Evolutionary conservation across 495 filamentous ascomycete species (phyloP).

Genomic region (Aspergillus biplanus): DNA sequence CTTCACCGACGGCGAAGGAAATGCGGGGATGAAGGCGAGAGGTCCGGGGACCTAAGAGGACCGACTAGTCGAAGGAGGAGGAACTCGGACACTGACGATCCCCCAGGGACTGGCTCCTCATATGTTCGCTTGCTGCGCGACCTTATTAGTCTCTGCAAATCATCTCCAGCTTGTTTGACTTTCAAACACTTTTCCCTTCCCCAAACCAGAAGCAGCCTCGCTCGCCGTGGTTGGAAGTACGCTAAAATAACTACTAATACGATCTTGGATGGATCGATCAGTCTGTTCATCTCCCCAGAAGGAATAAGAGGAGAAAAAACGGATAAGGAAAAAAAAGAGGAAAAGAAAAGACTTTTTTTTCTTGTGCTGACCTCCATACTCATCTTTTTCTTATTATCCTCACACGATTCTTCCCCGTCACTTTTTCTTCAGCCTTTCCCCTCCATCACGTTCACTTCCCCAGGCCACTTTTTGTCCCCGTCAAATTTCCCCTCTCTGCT

Average conservation of each 20-base stretch:
- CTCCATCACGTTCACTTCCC: not conserved
- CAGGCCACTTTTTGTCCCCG: not conserved
- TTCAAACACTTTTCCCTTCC: not conserved
- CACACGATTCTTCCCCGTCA: not conserved
- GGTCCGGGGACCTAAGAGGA: no score
- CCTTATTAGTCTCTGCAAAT: not conserved
- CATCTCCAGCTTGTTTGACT: not conserved
- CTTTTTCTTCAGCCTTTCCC: conserved; percentile 15
- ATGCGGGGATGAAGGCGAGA: not conserved
- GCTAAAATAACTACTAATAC: conserved; percentile 3
- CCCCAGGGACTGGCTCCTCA: conserved; percentile 3
- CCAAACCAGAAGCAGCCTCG: not conserved
- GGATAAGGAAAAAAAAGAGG: not conserved
- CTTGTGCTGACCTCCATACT: not conserved
- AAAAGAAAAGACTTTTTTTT: not conserved
- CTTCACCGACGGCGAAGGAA: not conserved
- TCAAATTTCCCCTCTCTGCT: not conserved
- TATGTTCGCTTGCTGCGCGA: not conserved
- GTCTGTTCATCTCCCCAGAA: not conserved
- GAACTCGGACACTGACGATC: conserved; percentile 15
- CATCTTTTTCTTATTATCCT: not conserved
- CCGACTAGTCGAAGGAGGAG: not conserved
- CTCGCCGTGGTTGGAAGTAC: not conserved
- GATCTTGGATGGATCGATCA: conserved; percentile 6
- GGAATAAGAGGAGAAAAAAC: not conserved